Base-by-base conservation (phyloP, 805 yeast species). In the Saccharomycopsis fibuligera region DNA sequence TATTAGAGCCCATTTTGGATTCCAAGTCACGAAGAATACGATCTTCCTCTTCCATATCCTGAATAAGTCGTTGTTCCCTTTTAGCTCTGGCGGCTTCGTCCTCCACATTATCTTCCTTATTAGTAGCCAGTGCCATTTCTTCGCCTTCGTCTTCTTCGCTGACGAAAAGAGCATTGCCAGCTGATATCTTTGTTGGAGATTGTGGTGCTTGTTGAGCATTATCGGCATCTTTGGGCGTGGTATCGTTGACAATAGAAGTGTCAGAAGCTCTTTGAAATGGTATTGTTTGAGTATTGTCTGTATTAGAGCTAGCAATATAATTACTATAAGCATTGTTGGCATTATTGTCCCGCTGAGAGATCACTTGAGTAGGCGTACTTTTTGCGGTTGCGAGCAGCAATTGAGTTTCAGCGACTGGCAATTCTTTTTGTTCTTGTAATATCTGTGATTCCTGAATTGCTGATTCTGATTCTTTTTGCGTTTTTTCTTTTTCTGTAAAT, bases 31-130 rank as follows among this genome's bases (percentile, higher is more conserved):
- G 19, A 4, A 49, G 8, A 5, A 45, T 10, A 8, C 14, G 9
- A 12, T 45, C 54, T 30, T 48, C 47, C 30, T 52, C 47, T 8
- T 36, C 46, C 30, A 48, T 21, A 4, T 51, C 49, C 14, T 40
- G 25, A n/a, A 41, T 9, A 19, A 50, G 44, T 4, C 47, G 49
- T 23, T 16, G 25, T 23, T 48, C 49, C 19, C 33, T 37, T 29
- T 48, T 49, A 30, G 48, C 25, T 17, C 24, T 43, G 19, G 48
- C 54, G 19, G 44, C 36, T 17, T 38, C 45, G 16, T 44, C 41
- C n/a, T 46, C 45, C 5, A 22, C 42, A 3, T 35, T 38, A 27
- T n/a, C 10, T 24, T 25, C 19, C 24, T 24, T 8, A 21, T 37
- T 4, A 19, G 12, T 24, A 27, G 2, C 43, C 21, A 2, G 33